These are phyloP conservation scores for Naegleria fowleri DNA, from an alignment of 208 protist species.

Conservation along the genomic window DNA sequence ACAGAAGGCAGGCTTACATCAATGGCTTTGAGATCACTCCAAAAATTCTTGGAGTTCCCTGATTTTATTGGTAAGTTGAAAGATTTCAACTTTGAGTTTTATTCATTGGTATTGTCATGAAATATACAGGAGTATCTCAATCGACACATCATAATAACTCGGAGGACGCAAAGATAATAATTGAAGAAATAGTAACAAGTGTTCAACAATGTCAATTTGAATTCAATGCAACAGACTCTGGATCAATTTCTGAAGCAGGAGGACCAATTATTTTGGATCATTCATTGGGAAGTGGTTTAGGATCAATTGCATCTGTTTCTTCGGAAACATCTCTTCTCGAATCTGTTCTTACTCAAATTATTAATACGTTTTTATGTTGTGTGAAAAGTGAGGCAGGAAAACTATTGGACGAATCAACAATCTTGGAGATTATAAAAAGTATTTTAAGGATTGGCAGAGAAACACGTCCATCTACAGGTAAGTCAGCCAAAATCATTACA, in stretches of 20 bases:
- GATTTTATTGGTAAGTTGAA: background rate
- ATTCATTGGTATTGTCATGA: too few relatives aligned
- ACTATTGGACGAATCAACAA: background rate
- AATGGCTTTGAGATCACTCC: background rate
- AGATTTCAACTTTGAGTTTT: too few relatives aligned
- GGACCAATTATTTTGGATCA: background rate
- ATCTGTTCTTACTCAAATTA: background rate
- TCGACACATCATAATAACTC: background rate
- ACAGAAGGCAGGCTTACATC: background rate
- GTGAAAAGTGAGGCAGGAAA: background rate
- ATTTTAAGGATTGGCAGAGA: conserved; percentile 22
- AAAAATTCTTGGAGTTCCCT: conserved; percentile 12
- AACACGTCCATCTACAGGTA: background rate
- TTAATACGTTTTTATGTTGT: background rate
- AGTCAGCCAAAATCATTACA: too few relatives aligned
- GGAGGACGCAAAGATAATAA: background rate
- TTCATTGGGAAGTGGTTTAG: background rate
- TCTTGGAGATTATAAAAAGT: background rate
- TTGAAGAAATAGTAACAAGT: background rate
- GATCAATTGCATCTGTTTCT: background rate
- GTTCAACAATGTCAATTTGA: conserved; percentile 23
- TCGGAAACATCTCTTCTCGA: background rate
- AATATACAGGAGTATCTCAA: background rate
- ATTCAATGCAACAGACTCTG: background rate
- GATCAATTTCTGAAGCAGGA: background rate